Evolutionary conservation across 1,284 basidiomycete genomes (phyloP), one percentile per base, ranked within the genome.

Genomic region (Serendipita sp.): DNA sequence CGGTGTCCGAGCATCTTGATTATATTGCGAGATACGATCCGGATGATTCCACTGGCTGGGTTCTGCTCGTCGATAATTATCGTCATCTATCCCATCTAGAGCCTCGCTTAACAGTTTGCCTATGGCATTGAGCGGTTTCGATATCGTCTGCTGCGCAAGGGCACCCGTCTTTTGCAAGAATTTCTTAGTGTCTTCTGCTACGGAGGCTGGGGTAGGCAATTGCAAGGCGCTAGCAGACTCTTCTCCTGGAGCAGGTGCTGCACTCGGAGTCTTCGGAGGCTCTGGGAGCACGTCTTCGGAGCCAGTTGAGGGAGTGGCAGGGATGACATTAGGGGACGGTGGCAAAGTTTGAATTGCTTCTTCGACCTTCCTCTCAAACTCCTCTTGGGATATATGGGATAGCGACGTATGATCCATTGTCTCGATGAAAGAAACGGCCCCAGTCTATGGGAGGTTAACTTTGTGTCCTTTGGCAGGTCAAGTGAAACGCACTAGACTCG

Each of bases 331-430:
- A 10, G 70, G 68, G 3, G 84, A 83, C 5, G 78, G 77, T 10
- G 89, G 86, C 0, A 95, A 78, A 2, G 82, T 75, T 70, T 84
- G 83, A 58, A 96, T 91, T 1, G 91, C 91, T 13, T 78, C 73
- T 72, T 94, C 93, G n/a, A 93, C 88, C 65, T 90, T 87, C 64
- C 84, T 78, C 72, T 98, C 94, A 66, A 99, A 98, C 68, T 97
- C 91, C 61, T 88, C 87, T 72, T 94, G 90, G 0, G 89, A 86
- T 66, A 98, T 95, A 69, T 91, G 87, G 12, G 92, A 95, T 47
- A 99, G 76, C 4, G 89, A 89, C 0, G 91, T 88, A 67, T 94
- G 90, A 72, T 98, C 96, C 90, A 99, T 93, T 0, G 91, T 91
- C 75, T 97, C 93, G 67, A 97, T 93, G 72, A 97, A 97, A 1